Percentiles rank a stretch among this genome's conserved stretches.
Evolutionary conservation across 164 flowering plant species (phyloP).

Genomic region (Piper longum): DNA sequence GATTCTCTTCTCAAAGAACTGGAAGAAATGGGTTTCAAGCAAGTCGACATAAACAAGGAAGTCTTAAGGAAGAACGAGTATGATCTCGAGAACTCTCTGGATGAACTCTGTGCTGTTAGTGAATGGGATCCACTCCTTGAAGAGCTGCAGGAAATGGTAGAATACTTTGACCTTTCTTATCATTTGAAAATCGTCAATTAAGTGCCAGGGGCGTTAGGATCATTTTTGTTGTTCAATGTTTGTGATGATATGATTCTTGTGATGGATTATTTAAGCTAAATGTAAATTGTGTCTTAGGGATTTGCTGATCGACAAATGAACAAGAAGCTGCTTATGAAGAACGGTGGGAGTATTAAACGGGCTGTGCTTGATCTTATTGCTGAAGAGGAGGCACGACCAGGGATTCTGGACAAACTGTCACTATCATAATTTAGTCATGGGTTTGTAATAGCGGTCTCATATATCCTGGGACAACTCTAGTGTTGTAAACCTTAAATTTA

Average conservation of each 20-base stretch:
- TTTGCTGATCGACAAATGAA: conserved; percentile 52
- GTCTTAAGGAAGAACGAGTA: conserved; percentile 48
- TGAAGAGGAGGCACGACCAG: conserved; percentile 22
- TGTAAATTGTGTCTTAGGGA: conserved; percentile 40
- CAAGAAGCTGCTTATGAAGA: conserved; percentile 64
- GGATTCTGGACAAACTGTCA: no score
- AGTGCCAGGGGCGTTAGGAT: not conserved
- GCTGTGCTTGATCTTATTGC: conserved; percentile 82
- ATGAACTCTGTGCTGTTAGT: conserved; percentile 6
- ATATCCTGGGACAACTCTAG: no score
- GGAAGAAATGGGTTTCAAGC: conserved; percentile 73
- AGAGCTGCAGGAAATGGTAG: conserved; percentile 83
- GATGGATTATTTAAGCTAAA: not conserved
- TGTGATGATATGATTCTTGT: not conserved
- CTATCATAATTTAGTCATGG: no score
- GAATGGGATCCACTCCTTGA: conserved; percentile 86
- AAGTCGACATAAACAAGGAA: conserved; percentile 64
- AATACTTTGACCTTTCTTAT: not conserved
- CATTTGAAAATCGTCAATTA: not conserved
- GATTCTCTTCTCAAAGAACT: conserved; percentile 56
- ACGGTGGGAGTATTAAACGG: conserved; percentile 76
- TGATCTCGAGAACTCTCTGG: conserved; percentile 33
- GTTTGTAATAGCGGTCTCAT: no score
- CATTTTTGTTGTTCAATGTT: not conserved
- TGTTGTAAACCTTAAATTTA: no score